Evolutionary conservation across 1,139 yeast genomes (phyloP).

Genomic region (Blastobotrys persicus): DNA sequence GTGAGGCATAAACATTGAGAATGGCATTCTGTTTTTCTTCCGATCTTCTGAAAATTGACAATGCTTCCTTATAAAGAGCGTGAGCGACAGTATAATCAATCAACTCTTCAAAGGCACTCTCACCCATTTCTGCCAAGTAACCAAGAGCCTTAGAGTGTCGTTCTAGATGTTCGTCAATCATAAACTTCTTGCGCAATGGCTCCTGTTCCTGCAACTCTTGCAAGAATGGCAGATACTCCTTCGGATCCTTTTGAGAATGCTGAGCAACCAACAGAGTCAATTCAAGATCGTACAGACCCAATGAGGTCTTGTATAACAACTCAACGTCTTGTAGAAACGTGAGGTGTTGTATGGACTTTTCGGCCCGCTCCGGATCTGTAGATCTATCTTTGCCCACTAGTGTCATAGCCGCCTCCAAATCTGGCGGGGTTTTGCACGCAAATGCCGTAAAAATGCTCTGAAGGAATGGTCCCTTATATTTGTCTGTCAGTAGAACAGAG

Average conservation of each 20-base stretch:
- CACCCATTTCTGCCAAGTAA: slow-evolving; percentile 57
- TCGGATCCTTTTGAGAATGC: slow-evolving; percentile 96
- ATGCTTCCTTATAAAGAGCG: slow-evolving; percentile 67
- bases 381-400: slow-evolving; percentile 50
- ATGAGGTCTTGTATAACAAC: slow-evolving; percentile 70
- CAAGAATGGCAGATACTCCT: slow-evolving; percentile 90
- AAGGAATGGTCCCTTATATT: slow-evolving; percentile 56
- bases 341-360: slow-evolving; percentile 67
- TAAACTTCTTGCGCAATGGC: slow-evolving; percentile 64
- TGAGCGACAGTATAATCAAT: slow-evolving; percentile 71
- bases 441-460: slow-evolving; percentile 87
- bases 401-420: slow-evolving; percentile 67
- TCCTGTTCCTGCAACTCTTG: slow-evolving; percentile 71
- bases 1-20: slow-evolving; percentile 59
- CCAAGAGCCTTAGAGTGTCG: slow-evolving; percentile 64
- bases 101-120: slow-evolving; percentile 53
- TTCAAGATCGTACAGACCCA: slow-evolving; percentile 79
- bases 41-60: slow-evolving; percentile 60
- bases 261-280: slow-evolving; percentile 85
- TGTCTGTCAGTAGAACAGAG: slow-evolving; percentile 50
- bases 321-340: slow-evolving; percentile 92
- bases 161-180: slow-evolving; percentile 77
- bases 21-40: slow-evolving; percentile 49
- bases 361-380: slow-evolving; percentile 39
- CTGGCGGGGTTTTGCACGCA: slow-evolving; percentile 90